Evolutionary conservation across 2,329 filamentous ascomycete genomes (phyloP).

Genomic region (Microascus cirrosus): DNA sequence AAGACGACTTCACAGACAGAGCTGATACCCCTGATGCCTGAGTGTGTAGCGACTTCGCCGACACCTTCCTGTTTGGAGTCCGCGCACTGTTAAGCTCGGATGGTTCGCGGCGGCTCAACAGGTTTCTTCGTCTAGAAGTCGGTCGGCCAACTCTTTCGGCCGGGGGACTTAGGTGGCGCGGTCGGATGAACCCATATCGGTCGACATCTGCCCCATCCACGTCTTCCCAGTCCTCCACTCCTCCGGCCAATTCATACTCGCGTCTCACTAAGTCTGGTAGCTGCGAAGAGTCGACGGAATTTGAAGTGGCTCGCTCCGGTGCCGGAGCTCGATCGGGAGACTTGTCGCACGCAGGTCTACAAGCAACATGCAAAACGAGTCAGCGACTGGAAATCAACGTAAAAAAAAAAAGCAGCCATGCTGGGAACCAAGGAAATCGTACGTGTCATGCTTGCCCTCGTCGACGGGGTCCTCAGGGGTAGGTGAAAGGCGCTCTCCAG

Average conservation of each 20-base stretch:
- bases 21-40: conserved; percentile 41
- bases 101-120: conserved; percentile 24
- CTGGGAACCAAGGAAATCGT: conserved; percentile 38
- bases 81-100: conserved; percentile 23
- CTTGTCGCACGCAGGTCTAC: not conserved
- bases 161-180: conserved; percentile 25
- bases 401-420: not conserved
- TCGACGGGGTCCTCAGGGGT: conserved; percentile 39
- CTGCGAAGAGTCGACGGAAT: conserved; percentile 29
- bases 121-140: conserved; percentile 22
- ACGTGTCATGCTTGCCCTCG: conserved; percentile 42
- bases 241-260: conserved; percentile 41
- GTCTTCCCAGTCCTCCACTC: conserved; percentile 58
- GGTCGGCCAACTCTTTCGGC: conserved; percentile 15
- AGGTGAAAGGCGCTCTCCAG: conserved; percentile 31
- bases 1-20: conserved; percentile 39
- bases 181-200: conserved; percentile 56
- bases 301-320: conserved; percentile 14
- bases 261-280: conserved; percentile 22
- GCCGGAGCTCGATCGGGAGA: not conserved
- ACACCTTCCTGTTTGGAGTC: conserved; percentile 41
- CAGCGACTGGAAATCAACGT: conserved; percentile 8
- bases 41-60: conserved; percentile 47
- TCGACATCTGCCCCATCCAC: conserved; percentile 50
- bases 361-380: conserved; percentile 9